A percentile compares a stretch with the other conserved stretches of the same genome.
Conservation (phyloP, 805 yeast species). For the Sugiyamaella americana region DNA sequence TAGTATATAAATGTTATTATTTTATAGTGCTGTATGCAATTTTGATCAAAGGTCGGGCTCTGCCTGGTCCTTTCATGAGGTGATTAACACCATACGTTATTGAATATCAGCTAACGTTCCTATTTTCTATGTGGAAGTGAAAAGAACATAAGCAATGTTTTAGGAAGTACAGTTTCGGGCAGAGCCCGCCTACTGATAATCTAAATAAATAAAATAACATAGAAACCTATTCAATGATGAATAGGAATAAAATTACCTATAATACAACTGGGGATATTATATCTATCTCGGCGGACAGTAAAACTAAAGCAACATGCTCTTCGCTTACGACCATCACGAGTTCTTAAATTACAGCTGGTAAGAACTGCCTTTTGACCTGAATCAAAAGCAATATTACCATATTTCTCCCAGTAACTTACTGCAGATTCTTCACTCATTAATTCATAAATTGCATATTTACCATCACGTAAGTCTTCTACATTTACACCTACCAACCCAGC, state of each 20-base stretch:
- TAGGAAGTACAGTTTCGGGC: too few relatives aligned
- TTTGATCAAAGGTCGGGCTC: too few relatives aligned
- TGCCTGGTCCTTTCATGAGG: too few relatives aligned
- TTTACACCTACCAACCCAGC: constrained; percentile 86
- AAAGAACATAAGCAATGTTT: too few relatives aligned
- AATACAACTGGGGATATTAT: constrained; percentile 92
- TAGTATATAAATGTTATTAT: too few relatives aligned
- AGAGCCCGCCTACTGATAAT: too few relatives aligned
- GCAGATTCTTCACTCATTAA: constrained; percentile 94
- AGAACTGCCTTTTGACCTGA: constrained; percentile 92
- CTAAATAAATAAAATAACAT: constrained; percentile 5
- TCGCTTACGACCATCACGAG: constrained; percentile 72
- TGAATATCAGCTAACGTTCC: too few relatives aligned
- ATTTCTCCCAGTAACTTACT: constrained; percentile 95
- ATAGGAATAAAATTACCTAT: constrained; percentile 94
- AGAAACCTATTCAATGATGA: constrained; percentile 26
- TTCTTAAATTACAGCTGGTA: constrained; percentile 81
- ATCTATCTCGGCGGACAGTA: constrained; percentile 85
- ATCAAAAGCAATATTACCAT: constrained; percentile 93
- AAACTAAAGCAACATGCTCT: constrained; percentile 90
- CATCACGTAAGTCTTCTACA: constrained; percentile 87
- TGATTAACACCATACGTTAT: not conserved
- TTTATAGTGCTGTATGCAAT: too few relatives aligned
- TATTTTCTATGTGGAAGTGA: too few relatives aligned
- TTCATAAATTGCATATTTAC: constrained; percentile 86